phyloP scores from a whole-genome alignment of 1,284 basidiomycete species.

The Hypsizygus ulmarius region DNA sequence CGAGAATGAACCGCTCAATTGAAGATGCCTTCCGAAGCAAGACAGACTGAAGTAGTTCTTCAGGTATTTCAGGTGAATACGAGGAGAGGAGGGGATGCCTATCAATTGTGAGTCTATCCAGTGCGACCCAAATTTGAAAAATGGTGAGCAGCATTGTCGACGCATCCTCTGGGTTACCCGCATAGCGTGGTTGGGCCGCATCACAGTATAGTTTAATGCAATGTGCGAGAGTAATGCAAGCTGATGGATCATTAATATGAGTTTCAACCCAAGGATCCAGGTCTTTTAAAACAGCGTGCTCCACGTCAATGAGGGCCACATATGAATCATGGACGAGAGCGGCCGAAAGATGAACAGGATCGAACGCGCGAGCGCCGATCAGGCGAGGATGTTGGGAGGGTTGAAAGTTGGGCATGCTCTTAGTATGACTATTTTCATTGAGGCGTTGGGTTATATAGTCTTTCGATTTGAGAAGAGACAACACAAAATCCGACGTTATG shows the following conservation, averaged over 20 bases:
- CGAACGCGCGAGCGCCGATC: slow-evolving; percentile 8
- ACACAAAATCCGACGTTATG: slow-evolving; percentile 21
- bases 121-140: slow-evolving; percentile 42
- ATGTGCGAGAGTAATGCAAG: slow-evolving; percentile 20
- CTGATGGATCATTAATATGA: slow-evolving; percentile 13
- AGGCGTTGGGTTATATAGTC: slow-evolving; percentile 18
- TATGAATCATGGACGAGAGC: slow-evolving; percentile 17
- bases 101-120: slow-evolving; percentile 37
- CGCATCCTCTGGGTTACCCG: slow-evolving; percentile 36
- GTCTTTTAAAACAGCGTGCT: slow-evolving; percentile 25
- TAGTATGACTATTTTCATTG: neutral
- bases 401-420: neutral
- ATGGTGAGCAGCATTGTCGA: slow-evolving; percentile 44
- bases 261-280: slow-evolving; percentile 32
- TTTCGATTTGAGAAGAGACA: slow-evolving; percentile 28
- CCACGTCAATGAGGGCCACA: slow-evolving; percentile 35
- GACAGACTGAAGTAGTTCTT: slow-evolving; percentile 34
- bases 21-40: slow-evolving; percentile 32
- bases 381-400: slow-evolving; percentile 12
- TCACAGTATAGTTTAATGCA: slow-evolving; percentile 28
- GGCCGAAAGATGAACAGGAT: neutral
- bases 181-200: slow-evolving; percentile 28
- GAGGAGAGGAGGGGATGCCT: slow-evolving; percentile 35
- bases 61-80: slow-evolving; percentile 45
- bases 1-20: slow-evolving; percentile 26